Base-by-base conservation (phyloP, 345 rosid genomes). In the Murraya koenigii region DNA sequence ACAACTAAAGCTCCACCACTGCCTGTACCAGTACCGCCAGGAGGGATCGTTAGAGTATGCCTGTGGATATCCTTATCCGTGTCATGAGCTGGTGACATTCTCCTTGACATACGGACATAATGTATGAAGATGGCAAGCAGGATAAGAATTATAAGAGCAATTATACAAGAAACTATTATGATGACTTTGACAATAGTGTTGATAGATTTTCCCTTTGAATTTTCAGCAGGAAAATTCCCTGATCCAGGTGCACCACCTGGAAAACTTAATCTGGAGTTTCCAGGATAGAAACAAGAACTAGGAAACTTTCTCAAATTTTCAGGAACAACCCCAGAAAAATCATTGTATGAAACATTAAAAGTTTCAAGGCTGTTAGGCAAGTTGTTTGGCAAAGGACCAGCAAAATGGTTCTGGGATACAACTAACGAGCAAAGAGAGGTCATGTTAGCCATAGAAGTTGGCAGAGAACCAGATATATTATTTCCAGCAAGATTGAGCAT, bases 281-380 rank as follows among this genome's bases (percentile, higher is more conserved):
- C 98, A 71, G 99, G 98, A 78, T 77, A 88, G 84, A 94, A 96
- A n/a, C 97, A 91, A 80, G 97, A 86, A 25, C 77, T 79, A 59
- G 95, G 94, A 78, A 92, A 94, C 80, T 77, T 86, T 83, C 90
- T 89, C 80, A 96, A 82, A 80, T 82, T 94, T 83, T 91, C 97
- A 44, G 99, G 98, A 78, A 94, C 97, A 79, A 79, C 85, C 20
- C 99, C 99, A 74, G 97, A 92, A 62, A 96, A 89, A 86, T 94
- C 91, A 77, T 96, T 96, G 78, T 87, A 79, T 17, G 99, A 91
- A 66, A 85, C 97, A 81, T 94, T 96, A 77, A 96, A 90, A 80
- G 84, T 88, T 75, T 74, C 79, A 60, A 96, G 92, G 72, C 82
- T 78, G 60, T 49, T 81, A 35, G 98, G 85, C 82, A 94, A 82